Evolutionary conservation across 2,329 filamentous ascomycete genomes (phyloP), one percentile per base, ranked within the genome.

Genomic region (Leptographium lundbergii): DNA sequence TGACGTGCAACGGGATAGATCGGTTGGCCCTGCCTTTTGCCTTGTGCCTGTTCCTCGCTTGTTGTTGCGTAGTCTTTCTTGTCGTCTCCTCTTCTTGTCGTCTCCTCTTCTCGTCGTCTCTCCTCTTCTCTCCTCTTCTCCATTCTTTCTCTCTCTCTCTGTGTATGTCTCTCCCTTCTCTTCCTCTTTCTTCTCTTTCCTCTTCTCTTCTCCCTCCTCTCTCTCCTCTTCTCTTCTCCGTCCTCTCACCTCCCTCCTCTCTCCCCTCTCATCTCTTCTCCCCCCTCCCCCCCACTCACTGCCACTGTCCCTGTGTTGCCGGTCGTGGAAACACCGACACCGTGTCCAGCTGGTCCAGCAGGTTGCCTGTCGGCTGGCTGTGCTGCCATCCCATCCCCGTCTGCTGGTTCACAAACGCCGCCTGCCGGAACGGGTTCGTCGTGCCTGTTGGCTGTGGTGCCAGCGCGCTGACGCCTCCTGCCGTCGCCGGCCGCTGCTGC

Each of bases 401-500:
- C 63, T 85, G 79, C 67, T 95, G 91, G 68, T 95, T 94, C 57
- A 95, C 86, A 70, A 96, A 95, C 4, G 86, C 84, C 53, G 88
- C 89, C 69, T 97, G 91, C 19, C 94, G 82, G 79, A 97, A 97
- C 0, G 94, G 94, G 67, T 99, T 99, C 2, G 91, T 96, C 67
- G 83, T 90, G 10, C 91, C 91, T 0, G 91, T 96, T 1, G 87
- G 81, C 67, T 92, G 90, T 2, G 90, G 83, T 57, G 80, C 80
- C 6, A 94, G 73, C 13, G 71, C 2, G 87, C 81, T 66, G 91
- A 89, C 2, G 89, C 82, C 59, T 80, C 80, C 14, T 91, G 73
- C 25, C 69, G 72, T 54, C 72, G 72, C 45, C 72, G 74, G 61
- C 52, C 60, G 58, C 24, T 70, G 42, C 69, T 71, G 42, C 73